Evolutionary conservation across 108 stramenopile genomes (phyloP), one percentile per base, ranked within the genome.

Genomic region (Cylindrotheca fusiformis): DNA sequence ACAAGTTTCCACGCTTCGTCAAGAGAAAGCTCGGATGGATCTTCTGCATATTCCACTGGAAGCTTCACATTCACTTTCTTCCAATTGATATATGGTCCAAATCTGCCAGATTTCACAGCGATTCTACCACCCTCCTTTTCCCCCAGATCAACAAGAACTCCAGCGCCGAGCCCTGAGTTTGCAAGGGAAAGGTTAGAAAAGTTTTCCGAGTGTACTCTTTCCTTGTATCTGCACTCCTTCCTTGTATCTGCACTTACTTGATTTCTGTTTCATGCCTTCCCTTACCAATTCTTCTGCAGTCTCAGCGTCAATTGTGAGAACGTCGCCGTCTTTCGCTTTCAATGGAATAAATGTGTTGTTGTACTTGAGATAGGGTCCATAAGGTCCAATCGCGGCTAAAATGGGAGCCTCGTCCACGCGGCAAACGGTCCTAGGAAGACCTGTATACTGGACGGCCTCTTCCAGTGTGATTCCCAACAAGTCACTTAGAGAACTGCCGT

Each of bases 291-390:
- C 27, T 32, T 55, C 19, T 8, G 83, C 79, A 6, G 31, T 53
- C 32, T 70, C 79, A 30, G 55, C 69, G 33, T 67, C 74, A 21
- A 84, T 55, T 8, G 65, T 65, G 3, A 80, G 23, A 8, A 84
- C 72, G 51, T 80, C 77, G 55, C 76, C 73, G 54, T 84, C 83
- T 19, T 31, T 64, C 49, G 57, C 32, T n/a, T 68, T 67, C 30
- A 84, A 27, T 26, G 61, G 60, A 12, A 72, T 58, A 24, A 50
- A 84, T 12, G 76, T 74, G 28, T 75, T 76, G 65, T 80, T 78
- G 62, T 74, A 80, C 60, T 78, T 84, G 45, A 84, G 30, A 48
- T 84, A 84, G 12, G 83, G 83, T 19, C 83, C 83, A 67, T 84
- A 84, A 22, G 76, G 83, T 23, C 83, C 83, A 27, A 84, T 72